Evolutionary conservation across 192 early-diverging fungal species (phyloP), one percentile per base, ranked within the genome.

Genomic region (Backusella psychrophila): DNA sequence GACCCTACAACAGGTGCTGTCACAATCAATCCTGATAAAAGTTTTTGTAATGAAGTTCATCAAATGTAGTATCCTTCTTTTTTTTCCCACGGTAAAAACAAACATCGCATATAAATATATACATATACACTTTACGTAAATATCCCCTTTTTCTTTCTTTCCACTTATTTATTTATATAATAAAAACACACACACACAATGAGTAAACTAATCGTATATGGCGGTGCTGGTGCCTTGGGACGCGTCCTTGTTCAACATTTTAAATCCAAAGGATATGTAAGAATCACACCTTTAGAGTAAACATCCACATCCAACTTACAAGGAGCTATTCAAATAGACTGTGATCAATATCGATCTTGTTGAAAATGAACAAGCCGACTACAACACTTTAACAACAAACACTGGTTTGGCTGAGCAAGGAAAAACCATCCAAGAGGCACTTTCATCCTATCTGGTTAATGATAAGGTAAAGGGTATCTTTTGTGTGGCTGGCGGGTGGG

Each of bases 401-500:
- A 76, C 84, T 36, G 75, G 79, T 15, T 82, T 96, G 39, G 76
- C 87, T 39, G 84, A 83, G n/a, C 90, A 94, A 53, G 91, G 91
- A 17, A 75, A 87, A 9, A 80, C 88, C 23, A 90, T 93, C 14
- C 34, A 85, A 8, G 65, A 79, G n/a, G 75, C 84, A n/a, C 67
- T 90, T 5, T 69, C 66, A 17, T 74, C 38, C 11, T 19, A 81
- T 41, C 75, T 90, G 5, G 79, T 59, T 19, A 31, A 44, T 26
- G 66, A 83, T 69, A 93, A 94, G 76, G 82, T 93, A 11, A 92
- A 93, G 71, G 96, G 94, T 2, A 87, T 99, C 63, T 78, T 99
- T 34, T 97, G 94, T 78, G 96, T 95, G 15, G 97, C 97, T 41
- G 97, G 97, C 68, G 97, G 97, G 6, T 99, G 96, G 95, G 93